Percentiles rank a stretch among this genome's conserved stretches.
phyloP scores from a whole-genome alignment of 305 asterid species.

The Striga hermonthica region DNA sequence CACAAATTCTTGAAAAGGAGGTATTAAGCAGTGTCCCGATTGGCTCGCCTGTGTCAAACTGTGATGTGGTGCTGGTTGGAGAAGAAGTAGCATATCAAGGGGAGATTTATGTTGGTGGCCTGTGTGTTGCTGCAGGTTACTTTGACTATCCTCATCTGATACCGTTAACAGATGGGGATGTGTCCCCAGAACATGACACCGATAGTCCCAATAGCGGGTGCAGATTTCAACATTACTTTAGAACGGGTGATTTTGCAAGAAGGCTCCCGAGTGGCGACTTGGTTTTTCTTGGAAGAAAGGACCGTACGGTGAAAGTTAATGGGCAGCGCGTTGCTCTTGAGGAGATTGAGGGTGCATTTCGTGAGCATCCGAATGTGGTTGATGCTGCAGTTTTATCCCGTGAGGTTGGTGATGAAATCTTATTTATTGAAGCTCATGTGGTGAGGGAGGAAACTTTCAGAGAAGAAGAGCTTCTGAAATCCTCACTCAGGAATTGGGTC shows the following conservation, averaged over 20 bases:
- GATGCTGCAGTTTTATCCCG: constrained; percentile 78
- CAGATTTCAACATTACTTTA: constrained; percentile 44
- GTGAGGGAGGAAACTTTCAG: constrained; percentile 42
- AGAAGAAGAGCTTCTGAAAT: constrained; percentile 42
- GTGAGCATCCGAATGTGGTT: constrained; percentile 61
- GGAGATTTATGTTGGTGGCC: constrained; percentile 77
- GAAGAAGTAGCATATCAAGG: constrained; percentile 67
- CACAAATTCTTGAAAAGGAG: constrained; percentile 54
- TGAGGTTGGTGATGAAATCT: constrained; percentile 48
- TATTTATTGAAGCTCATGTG: constrained; percentile 72
- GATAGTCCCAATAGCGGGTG: constrained; percentile 21
- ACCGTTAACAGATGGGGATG: constrained; percentile 42
- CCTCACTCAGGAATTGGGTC: constrained; percentile 63
- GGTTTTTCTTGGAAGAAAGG: constrained; percentile 81
- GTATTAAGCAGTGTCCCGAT: constrained; percentile 64
- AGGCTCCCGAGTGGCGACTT: constrained; percentile 79
- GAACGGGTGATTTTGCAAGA: constrained; percentile 86
- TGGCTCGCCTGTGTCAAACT: constrained; percentile 70
- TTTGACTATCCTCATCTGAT: constrained; percentile 53
- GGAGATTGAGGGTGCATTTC: constrained; percentile 67
- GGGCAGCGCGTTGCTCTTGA: constrained; percentile 87
- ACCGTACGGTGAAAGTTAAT: constrained; percentile 73
- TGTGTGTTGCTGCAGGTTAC: constrained; percentile 79
- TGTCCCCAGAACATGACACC: constrained; percentile 34
- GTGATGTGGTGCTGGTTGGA: constrained; percentile 68